Percentiles rank a stretch among this genome's conserved stretches.
Conservation (phyloP, 2,329 filamentous ascomycete species). For the Aspergillus carbonarius region DNA sequence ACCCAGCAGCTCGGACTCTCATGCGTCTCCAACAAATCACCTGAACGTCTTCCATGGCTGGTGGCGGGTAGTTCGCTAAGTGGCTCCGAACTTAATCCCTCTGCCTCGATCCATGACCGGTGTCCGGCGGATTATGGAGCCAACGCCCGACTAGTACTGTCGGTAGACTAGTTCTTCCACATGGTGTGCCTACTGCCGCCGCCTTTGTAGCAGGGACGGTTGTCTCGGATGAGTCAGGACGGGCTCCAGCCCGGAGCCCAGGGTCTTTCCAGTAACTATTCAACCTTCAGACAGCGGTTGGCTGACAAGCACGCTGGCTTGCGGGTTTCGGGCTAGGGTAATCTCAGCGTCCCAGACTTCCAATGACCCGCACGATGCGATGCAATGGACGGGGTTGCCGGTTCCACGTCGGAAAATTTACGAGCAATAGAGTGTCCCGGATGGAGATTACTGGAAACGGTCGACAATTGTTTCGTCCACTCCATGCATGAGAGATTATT, state of each 20-base stretch:
- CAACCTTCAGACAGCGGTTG: conserved; percentile 20
- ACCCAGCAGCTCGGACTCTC: conserved; percentile 3
- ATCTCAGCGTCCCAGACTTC: conserved; percentile 17
- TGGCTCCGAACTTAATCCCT: conserved; percentile 22
- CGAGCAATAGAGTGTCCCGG: conserved; percentile 11
- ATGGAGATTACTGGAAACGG: conserved; percentile 8
- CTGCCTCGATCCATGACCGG: conserved; percentile 24
- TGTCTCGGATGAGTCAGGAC: conserved; percentile 16
- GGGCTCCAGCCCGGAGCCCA: conserved; percentile 17
- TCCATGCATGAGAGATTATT: neutral
- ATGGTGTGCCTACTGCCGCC: conserved; percentile 21
- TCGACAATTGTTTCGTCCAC: neutral
- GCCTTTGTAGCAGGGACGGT: conserved; percentile 13
- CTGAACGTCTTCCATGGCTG: conserved; percentile 15
- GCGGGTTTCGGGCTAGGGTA: conserved; percentile 22
- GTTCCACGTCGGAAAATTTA: conserved; percentile 30
- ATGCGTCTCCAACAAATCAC: conserved; percentile 8
- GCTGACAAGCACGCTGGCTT: conserved; percentile 17
- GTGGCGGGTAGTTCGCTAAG: conserved; percentile 31
- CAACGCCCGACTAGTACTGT: conserved; percentile 26
- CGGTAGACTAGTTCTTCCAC: conserved; percentile 25
- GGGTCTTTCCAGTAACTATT: conserved; percentile 15
- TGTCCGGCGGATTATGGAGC: conserved; percentile 29
- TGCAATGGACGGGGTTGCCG: conserved; percentile 20
- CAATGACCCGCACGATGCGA: conserved; percentile 21